Evolutionary conservation across 1,284 basidiomycete genomes (phyloP), one percentile per base, ranked within the genome.

Genomic region (Ustilago bromivora): DNA sequence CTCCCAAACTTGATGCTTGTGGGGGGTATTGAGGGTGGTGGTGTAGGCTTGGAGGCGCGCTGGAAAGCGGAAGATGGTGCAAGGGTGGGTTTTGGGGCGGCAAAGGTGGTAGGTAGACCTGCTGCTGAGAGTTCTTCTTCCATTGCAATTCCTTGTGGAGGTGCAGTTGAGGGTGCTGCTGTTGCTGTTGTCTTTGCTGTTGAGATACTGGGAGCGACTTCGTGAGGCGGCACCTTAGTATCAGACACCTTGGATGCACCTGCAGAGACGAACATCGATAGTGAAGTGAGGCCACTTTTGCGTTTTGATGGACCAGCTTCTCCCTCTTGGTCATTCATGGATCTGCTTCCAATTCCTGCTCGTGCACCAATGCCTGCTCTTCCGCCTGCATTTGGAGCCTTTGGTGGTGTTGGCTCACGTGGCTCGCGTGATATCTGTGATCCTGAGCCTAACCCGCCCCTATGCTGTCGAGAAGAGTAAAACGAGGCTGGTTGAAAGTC

Each of bases 181-280:
- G 56, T 4, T 40, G 31, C 31, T 1, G 57, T 6, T 34, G 53
- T n/a, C 19, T 61, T n/a, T 43, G 36, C 28, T 12, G 47, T 17
- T 31, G 56, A 28, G 23, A 5, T 47, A 19, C 31, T 4, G 55
- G 36, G 43, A 4, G 51, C 51, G 28, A 53, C 28, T 12, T 57
- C 35, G 51, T 57, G 64, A 8, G 60, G 56, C 12, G 60, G 71
- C 1, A 62, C 19, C 15, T 28, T 57, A 2, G 69, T 61, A n/a
- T 69, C 67, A 17, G 66, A 49, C 4, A 57, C 57, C 38, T 61
- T 68, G 11, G 17, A 47, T 8, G 64, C 46, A 1, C 60, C 72
- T 13, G 69, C 68, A 56, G 71, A 71, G 43, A 69, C 78, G n/a
- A 74, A 71, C 68, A 76, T 76, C n/a, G 73, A 76, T n/a, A 76